phyloP scores from a whole-genome alignment of 2,329 filamentous ascomycete genomes.

The Aureobasidium zeae region DNA sequence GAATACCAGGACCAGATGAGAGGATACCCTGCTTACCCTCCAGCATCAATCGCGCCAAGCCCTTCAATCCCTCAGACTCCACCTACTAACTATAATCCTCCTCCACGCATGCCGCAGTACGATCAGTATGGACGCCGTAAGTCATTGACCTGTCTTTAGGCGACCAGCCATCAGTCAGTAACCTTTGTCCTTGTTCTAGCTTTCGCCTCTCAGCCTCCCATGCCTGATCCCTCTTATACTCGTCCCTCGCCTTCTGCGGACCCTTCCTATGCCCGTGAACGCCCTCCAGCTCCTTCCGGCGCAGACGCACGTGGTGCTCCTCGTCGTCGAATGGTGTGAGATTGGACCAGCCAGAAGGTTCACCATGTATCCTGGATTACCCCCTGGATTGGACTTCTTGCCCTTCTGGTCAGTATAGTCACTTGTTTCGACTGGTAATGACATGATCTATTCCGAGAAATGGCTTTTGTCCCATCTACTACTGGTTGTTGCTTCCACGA shows the following conservation, averaged over 20 bases:
- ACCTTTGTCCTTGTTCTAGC: not conserved
- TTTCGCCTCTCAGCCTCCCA: not conserved
- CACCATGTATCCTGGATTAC: too few relatives aligned
- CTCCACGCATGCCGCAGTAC: constrained; percentile 6
- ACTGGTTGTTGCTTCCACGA: too few relatives aligned
- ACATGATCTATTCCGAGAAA: too few relatives aligned
- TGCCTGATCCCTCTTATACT: constrained; percentile 9
- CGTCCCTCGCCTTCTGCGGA: constrained; percentile 13
- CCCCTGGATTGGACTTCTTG: too few relatives aligned
- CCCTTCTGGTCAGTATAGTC: too few relatives aligned
- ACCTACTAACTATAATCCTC: constrained; percentile 14
- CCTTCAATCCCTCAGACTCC: constrained; percentile 6
- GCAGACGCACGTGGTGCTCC: constrained; percentile 12
- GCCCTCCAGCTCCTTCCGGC: constrained; percentile 3
- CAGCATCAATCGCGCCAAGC: constrained; percentile 2
- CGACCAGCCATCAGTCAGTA: not conserved
- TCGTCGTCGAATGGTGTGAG: constrained; percentile 13
- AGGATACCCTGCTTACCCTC: constrained; percentile 15
- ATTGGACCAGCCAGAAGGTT: too few relatives aligned
- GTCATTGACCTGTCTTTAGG: not conserved
- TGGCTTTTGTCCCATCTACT: too few relatives aligned
- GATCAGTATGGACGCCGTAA: constrained; percentile 19
- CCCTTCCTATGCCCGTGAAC: constrained; percentile 1
- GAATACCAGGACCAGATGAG: constrained; percentile 26
- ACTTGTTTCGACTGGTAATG: too few relatives aligned